Evolutionary conservation across 257 asterid species (phyloP).

Genomic region (Solanum dulcamara): DNA sequence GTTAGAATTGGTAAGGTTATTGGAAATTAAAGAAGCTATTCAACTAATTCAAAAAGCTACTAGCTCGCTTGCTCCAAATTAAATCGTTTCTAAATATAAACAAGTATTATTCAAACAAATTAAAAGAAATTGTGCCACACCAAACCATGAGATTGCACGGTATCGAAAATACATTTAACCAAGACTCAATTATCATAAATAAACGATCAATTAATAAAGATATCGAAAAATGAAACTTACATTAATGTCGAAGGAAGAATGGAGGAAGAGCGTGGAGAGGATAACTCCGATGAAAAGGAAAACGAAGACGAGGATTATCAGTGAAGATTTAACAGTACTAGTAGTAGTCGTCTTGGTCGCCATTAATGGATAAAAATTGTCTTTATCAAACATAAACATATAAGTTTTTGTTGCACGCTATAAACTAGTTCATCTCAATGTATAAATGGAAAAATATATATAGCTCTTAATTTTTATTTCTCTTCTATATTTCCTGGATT

Average conservation of each 20-base stretch:
- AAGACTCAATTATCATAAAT: not conserved
- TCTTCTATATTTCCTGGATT: not conserved
- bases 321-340: slow-evolving; percentile 28
- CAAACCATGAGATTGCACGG: not conserved
- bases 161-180: not conserved
- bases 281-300: slow-evolving; percentile 53
- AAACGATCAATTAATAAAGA: not conserved
- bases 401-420: not conserved
- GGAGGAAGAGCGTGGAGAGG: slow-evolving; percentile 56
- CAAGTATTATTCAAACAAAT: not conserved
- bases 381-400: not conserved
- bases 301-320: slow-evolving; percentile 21
- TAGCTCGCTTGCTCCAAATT: too few relatives aligned
- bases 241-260: slow-evolving; percentile 17
- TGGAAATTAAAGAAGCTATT: too few relatives aligned
- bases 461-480: not conserved
- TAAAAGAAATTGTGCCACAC: not conserved
- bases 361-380: slow-evolving; percentile 13
- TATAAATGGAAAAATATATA: not conserved
- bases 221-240: slow-evolving; percentile 26
- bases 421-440: not conserved
- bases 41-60: too few relatives aligned
- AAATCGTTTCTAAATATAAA: not conserved
- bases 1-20: too few relatives aligned
- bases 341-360: not conserved